A percentile compares a stretch with the other conserved stretches of the same genome.
Conservation (phyloP, 2,329 filamentous ascomycete species). For the Tolypocladium album region DNA sequence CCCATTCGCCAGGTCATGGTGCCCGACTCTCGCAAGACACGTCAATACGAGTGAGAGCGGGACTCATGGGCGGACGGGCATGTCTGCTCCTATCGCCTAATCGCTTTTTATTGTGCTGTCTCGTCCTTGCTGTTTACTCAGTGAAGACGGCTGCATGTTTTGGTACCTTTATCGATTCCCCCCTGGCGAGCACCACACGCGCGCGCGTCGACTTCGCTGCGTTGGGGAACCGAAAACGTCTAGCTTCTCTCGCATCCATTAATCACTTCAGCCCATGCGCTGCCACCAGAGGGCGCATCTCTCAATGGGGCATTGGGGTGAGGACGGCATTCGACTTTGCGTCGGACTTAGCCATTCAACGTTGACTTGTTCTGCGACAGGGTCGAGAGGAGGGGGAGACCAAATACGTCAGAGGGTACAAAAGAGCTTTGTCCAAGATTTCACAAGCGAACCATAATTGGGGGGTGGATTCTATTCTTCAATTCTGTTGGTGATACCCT, state of each 20-base stretch:
- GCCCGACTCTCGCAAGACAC: background rate
- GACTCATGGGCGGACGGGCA: background rate
- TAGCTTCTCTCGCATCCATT: conserved; percentile 5
- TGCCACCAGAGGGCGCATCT: background rate
- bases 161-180: conserved; percentile 12
- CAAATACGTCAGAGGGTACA: background rate
- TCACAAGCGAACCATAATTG: conserved; percentile 4
- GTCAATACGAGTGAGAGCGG: background rate
- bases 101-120: background rate
- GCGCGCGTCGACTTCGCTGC: conserved; percentile 19
- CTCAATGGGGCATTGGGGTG: background rate
- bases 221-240: conserved; percentile 3
- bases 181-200: conserved; percentile 8
- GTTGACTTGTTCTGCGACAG: conserved; percentile 1
- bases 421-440: conserved; percentile 6
- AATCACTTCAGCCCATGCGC: background rate
- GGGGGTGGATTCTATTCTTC: conserved; percentile 13
- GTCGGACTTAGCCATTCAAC: conserved; percentile 9
- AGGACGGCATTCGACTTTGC: conserved; percentile 8
- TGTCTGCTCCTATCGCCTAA: background rate
- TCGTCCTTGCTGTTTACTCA: background rate
- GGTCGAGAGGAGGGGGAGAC: background rate
- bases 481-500: conserved; percentile 24
- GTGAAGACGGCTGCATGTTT: conserved; percentile 8
- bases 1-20: background rate